phyloP scores from a whole-genome alignment of 1,284 basidiomycete species.

The Jaminaea rosea region DNA sequence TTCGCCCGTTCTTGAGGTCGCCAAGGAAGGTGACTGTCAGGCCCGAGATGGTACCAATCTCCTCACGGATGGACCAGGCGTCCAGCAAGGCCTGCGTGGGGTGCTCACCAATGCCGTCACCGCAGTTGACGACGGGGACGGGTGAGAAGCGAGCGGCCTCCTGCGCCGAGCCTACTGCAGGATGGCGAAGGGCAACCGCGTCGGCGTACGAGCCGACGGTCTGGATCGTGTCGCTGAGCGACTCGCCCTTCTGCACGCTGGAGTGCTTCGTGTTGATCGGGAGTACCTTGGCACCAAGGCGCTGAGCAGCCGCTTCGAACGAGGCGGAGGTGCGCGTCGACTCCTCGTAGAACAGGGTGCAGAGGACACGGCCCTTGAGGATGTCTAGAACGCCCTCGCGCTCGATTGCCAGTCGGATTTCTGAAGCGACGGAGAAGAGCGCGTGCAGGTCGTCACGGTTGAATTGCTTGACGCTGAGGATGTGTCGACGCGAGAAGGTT shows the following conservation, averaged over 20 bases:
- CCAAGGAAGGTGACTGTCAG: slow-evolving; percentile 84
- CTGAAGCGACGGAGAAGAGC: slow-evolving; percentile 87
- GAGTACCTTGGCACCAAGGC: slow-evolving; percentile 90
- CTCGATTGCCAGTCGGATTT: slow-evolving; percentile 93
- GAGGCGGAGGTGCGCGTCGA: slow-evolving; percentile 79
- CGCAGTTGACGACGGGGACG: slow-evolving; percentile 91
- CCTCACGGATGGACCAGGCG: slow-evolving; percentile 93
- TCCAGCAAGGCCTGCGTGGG: slow-evolving; percentile 76
- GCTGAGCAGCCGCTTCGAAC: slow-evolving; percentile 99
- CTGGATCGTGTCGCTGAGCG: slow-evolving; percentile 82
- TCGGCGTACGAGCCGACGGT: slow-evolving; percentile 94
- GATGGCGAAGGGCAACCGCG: slow-evolving; percentile 88
- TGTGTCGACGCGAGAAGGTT: slow-evolving; percentile 69
- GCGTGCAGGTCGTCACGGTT: slow-evolving; percentile 81
- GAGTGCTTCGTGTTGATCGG: slow-evolving; percentile 71
- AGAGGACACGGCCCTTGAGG: slow-evolving; percentile 80
- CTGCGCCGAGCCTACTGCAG: slow-evolving; percentile 73
- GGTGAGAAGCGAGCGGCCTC: slow-evolving; percentile 75
- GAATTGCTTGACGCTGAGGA: slow-evolving; percentile 91
- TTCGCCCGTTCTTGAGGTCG: slow-evolving; percentile 95
- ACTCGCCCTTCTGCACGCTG: slow-evolving; percentile 90
- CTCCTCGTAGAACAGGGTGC: slow-evolving; percentile 95
- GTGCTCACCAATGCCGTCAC: slow-evolving; percentile 95
- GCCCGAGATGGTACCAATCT: slow-evolving; percentile 95
- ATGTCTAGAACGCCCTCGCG: slow-evolving; percentile 81